These are phyloP conservation scores for Kalanchoe fedtschenkoi DNA, from an alignment of 164 flowering plant species.

Conservation along the genomic window DNA sequence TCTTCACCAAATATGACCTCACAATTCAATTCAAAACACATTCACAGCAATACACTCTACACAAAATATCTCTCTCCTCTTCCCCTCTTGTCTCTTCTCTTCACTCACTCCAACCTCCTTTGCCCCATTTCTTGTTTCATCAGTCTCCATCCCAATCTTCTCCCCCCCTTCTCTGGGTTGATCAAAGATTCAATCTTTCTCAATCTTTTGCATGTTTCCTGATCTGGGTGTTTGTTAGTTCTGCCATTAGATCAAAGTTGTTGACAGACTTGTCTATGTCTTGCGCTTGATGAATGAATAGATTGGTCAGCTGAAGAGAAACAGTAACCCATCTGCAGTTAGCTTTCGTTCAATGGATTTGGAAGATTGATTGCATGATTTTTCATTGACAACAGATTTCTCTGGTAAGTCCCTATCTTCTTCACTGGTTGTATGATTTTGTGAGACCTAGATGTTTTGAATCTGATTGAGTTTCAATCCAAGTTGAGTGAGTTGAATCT, in stretches of 20 bases:
- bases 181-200: conserved; percentile 1
- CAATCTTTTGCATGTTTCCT: background rate
- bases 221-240: conserved; percentile 2
- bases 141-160: background rate
- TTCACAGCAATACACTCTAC: background rate
- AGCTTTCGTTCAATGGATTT: background rate
- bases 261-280: background rate
- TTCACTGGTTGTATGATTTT: background rate
- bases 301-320: background rate
- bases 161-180: background rate
- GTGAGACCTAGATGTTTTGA: background rate
- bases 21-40: background rate
- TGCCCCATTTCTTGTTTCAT: background rate
- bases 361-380: background rate
- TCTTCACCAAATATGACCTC: background rate
- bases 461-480: background rate
- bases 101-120: background rate
- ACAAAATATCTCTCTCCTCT: background rate
- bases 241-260: too few species aligned
- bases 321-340: background rate
- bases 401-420: too few species aligned
- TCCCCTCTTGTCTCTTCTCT: background rate
- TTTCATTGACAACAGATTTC: background rate
- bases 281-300: background rate
- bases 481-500: too few species aligned